Percentiles rank a stretch among this genome's conserved stretches.
These are phyloP conservation scores for Plasmopara muralis DNA, from an alignment of 352 stramenopile species.

Conservation along the genomic window DNA sequence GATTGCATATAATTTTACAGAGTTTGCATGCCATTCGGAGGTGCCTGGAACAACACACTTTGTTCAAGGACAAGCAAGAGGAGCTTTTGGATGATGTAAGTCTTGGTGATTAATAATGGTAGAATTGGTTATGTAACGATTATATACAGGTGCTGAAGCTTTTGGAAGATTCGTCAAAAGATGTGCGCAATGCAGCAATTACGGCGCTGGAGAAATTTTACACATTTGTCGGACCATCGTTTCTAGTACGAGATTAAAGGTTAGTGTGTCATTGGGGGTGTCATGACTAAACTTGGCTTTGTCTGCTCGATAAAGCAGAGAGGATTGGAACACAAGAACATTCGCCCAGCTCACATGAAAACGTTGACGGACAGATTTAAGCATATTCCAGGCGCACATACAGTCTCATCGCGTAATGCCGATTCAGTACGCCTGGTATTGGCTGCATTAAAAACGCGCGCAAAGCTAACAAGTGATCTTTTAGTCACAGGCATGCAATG, in stretches of 20 bases:
- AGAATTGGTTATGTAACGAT: constrained; percentile 3
- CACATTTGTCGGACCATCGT: constrained; percentile 46
- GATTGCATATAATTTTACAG: constrained; percentile 15
- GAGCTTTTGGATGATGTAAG: constrained; percentile 54
- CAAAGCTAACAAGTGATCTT: not conserved
- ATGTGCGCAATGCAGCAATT: constrained; percentile 73
- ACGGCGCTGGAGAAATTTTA: constrained; percentile 70
- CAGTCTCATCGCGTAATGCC: not conserved
- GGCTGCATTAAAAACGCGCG: not conserved
- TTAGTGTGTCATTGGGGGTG: not conserved
- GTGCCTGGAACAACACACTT: constrained; percentile 43
- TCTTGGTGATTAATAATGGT: not conserved
- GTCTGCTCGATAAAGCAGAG: constrained; percentile 24
- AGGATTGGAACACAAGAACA: constrained; percentile 67
- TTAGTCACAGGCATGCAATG: constrained; percentile 4
- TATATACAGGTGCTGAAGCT: constrained; percentile 44
- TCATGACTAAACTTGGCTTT: constrained; percentile 5
- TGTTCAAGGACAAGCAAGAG: constrained; percentile 44
- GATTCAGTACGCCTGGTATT: constrained; percentile 11
- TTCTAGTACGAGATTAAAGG: constrained; percentile 41
- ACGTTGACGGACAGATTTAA: constrained; percentile 57
- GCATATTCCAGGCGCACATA: constrained; percentile 8
- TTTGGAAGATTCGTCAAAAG: constrained; percentile 77
- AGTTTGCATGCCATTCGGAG: constrained; percentile 61
- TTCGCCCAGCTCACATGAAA: constrained; percentile 71